Base-by-base conservation (phyloP, 768 basidiomycete species). In the Pulveroboletus sp. region DNA sequence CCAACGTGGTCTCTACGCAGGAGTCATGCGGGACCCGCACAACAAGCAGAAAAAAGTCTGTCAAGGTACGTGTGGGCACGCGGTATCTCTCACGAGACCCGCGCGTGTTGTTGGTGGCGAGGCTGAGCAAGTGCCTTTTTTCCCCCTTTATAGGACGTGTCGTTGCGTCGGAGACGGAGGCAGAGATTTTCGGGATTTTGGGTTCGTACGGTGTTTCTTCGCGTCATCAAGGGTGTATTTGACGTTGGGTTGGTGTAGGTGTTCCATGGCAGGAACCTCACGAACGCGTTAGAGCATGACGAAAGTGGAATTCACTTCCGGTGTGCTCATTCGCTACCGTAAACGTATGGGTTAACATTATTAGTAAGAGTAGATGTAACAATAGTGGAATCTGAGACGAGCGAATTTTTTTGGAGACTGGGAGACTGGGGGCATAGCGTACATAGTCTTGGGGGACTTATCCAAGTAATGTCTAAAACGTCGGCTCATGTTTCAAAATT, bases 241-340 rank as follows among this genome's bases (percentile, higher is more conserved):
- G 11, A 54, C 43, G 39, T 28, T 37, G 28, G 6, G 37, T 28
- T 37, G 27, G 6, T 47, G 6, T 43, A 77, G 76, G 74, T 11
- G 84, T 92, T 5, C 89, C 89, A 3, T 92, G 86, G 87, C 83
- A 89, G 61, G 82, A 86, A 53, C 87, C 90, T 2, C 83, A 84
- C 62, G 81, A 91, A 60, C 80, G 89, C 21, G 76, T 85, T n/a
- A 61, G 77, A 43, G 64, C 60, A 15, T 69, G 55, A 64, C 30
- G 9, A 31, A 24, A 17, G 21, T 21, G 17, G 14, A n/a, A 4
- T 4, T 15, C 15, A 35, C 10, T 4, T 2, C 2, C 11, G 21
- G 21, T 21, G 21, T 26, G 14, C 10, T 14, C 14, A 6, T 30
- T 38, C 36, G 14, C 6, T 24, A 27, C 9, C 27, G 28, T 11